phyloP scores from a whole-genome alignment of 176 grass and related monocot species.

The maize (Zea mays) region Zm-B73-REFERENCE-NAM-5.0 NC_050105.1:38334001-38334500 shows the following conservation, averaged over 20 bases:
- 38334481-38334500: slow-evolving; percentile 63
- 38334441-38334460: neutral
- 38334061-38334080: neutral
- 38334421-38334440: neutral
- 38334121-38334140: neutral
- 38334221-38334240: slow-evolving; percentile 79
- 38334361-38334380: slow-evolving; percentile 74
- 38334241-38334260: slow-evolving; percentile 83
- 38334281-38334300: neutral
- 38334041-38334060: neutral
- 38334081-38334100: neutral
- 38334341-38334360: slow-evolving; percentile 83
- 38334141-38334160: slow-evolving; percentile 4
- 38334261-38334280: slow-evolving; percentile 37
- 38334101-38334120: neutral
- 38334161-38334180: slow-evolving; percentile 5
- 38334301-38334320: slow-evolving; percentile 17
- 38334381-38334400: slow-evolving; percentile 70
- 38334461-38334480: slow-evolving; percentile 10
- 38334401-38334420: slow-evolving; percentile 50
- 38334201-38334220: slow-evolving; percentile 90
- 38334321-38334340: slow-evolving; percentile 19
- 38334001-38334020: neutral
- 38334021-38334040: neutral
- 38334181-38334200: slow-evolving; percentile 11